phyloP scores from a whole-genome alignment of 108 stramenopile species.

The Fragilaria radians region DNA sequence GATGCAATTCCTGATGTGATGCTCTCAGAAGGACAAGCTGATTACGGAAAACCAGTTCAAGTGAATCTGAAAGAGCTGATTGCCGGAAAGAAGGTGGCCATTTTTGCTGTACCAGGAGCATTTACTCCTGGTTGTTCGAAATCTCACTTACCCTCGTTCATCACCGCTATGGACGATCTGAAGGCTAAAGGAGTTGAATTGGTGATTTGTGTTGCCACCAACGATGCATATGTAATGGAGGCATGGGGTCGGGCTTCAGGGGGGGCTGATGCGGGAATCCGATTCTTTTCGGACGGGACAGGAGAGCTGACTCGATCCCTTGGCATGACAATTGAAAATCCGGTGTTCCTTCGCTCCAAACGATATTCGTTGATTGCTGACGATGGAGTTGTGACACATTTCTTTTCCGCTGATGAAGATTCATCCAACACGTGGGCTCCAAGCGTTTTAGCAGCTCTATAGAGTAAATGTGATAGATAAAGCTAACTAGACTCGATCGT shows the following conservation, averaged over 20 bases:
- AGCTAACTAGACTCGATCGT: too few species aligned
- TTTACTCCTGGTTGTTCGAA: slow-evolving; percentile 88
- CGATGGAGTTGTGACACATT: slow-evolving; percentile 74
- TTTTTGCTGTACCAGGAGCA: slow-evolving; percentile 90
- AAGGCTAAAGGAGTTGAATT: slow-evolving; percentile 78
- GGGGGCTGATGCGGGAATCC: slow-evolving; percentile 68
- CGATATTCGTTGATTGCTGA: slow-evolving; percentile 80
- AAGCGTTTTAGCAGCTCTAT: slow-evolving; percentile 52
- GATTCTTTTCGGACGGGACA: slow-evolving; percentile 55
- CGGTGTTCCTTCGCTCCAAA: slow-evolving; percentile 58
- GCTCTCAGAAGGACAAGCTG: slow-evolving; percentile 50
- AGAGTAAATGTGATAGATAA: too few species aligned
- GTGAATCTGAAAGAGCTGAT: slow-evolving; percentile 56
- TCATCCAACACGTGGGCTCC: slow-evolving; percentile 79
- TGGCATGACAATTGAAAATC: slow-evolving; percentile 62
- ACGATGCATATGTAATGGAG: slow-evolving; percentile 83
- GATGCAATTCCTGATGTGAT: slow-evolving; percentile 57
- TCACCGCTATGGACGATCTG: slow-evolving; percentile 67
- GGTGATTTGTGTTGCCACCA: slow-evolving; percentile 84
- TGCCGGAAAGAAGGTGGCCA: slow-evolving; percentile 78
- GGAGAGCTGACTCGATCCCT: slow-evolving; percentile 65
- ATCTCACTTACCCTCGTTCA: slow-evolving; percentile 83
- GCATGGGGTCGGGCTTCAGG: slow-evolving; percentile 80
- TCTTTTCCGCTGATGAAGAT: slow-evolving; percentile 55
- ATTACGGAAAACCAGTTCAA: slow-evolving; percentile 43